phyloP scores from a whole-genome alignment of 1,284 basidiomycete genomes.

The Leccinum olivaceoglutinosum region DNA sequence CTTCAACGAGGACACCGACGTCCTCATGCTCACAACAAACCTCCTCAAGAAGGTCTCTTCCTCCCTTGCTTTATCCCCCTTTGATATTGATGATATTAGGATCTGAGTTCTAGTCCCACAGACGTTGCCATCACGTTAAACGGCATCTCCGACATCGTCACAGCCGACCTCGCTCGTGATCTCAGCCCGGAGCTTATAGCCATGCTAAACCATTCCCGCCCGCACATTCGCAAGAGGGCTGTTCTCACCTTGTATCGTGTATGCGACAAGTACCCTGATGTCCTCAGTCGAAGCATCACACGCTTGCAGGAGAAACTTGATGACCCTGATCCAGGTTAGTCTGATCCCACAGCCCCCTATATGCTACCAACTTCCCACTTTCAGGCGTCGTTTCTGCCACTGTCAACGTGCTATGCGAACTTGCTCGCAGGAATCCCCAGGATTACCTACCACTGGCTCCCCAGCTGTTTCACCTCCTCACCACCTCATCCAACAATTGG shows the following conservation, averaged over 20 bases:
- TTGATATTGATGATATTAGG: conserved; percentile 42
- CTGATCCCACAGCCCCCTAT: background rate
- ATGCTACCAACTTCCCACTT: background rate
- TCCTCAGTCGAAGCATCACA: conserved; percentile 58
- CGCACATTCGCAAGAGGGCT: conserved; percentile 86
- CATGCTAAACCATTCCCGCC: conserved; percentile 87
- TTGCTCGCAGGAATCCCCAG: conserved; percentile 73
- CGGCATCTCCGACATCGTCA: conserved; percentile 85
- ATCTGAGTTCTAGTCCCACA: conserved; percentile 71
- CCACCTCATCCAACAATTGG: conserved; percentile 96
- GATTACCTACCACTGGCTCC: conserved; percentile 86
- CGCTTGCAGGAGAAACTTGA: conserved; percentile 81
- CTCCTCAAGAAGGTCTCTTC: conserved; percentile 87
- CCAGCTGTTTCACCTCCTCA: conserved; percentile 91
- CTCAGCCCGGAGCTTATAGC: conserved; percentile 82
- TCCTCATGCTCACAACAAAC: conserved; percentile 97
- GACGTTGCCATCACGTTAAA: conserved; percentile 83
- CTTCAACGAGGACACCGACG: conserved; percentile 92
- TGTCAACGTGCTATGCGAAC: conserved; percentile 92
- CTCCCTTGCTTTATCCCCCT: background rate
- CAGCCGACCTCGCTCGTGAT: conserved; percentile 84
- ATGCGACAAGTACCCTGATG: conserved; percentile 76
- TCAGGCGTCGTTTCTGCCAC: conserved; percentile 88
- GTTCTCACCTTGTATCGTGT: conserved; percentile 79
- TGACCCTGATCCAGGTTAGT: conserved; percentile 76